phyloP scores from a whole-genome alignment of 805 yeast genomes.

The Metschnikowia continentalis region DNA sequence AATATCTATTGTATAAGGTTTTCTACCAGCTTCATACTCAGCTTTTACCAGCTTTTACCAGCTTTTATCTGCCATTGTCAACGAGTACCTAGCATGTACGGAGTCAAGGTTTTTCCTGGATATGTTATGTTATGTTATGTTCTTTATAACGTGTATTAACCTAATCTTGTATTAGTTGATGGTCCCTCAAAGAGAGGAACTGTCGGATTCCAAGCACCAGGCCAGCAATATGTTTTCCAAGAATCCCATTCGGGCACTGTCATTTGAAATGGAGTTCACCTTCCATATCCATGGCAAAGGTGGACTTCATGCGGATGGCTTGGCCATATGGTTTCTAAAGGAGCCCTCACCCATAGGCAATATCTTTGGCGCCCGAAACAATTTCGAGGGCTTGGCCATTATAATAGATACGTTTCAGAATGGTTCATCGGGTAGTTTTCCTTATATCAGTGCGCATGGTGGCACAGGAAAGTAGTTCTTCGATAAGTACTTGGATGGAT shows the following conservation, averaged over 20 bases:
- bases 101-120: too few species aligned
- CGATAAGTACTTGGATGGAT: conserved; percentile 66
- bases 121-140: too few species aligned
- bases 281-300: conserved; percentile 56
- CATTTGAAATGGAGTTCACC: conserved; percentile 60
- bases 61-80: too few species aligned
- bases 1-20: too few species aligned
- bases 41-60: too few species aligned
- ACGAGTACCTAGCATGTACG: too few species aligned
- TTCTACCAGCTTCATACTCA: too few species aligned
- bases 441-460: conserved; percentile 64
- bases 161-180: too few species aligned
- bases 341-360: conserved; percentile 55
- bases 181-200: too few species aligned
- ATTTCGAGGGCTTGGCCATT: conserved; percentile 66
- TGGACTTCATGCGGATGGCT: conserved; percentile 71
- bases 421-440: conserved; percentile 62
- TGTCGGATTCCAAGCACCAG: conserved; percentile 39
- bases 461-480: conserved; percentile 62
- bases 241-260: conserved; percentile 41
- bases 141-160: too few species aligned
- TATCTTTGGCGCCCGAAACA: conserved; percentile 68
- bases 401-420: conserved; percentile 78
- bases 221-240: conserved; percentile 46
- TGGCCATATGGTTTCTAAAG: conserved; percentile 72